These are phyloP conservation scores for Suillus decipiens DNA, from an alignment of 768 basidiomycete species.

Conservation along the genomic window DNA sequence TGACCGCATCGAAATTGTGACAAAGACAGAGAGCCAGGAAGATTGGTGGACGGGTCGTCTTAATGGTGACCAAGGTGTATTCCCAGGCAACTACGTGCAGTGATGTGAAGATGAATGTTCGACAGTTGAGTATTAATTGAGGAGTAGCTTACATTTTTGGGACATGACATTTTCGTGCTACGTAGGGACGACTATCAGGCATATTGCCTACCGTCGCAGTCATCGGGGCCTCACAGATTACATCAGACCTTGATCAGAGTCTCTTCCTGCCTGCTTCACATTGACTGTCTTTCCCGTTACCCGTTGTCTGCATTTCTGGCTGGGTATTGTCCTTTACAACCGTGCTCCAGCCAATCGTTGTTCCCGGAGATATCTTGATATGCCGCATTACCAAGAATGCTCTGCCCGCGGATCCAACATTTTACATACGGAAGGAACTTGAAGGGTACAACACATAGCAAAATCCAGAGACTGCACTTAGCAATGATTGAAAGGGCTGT, in stretches of 20 bases:
- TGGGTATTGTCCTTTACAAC: constrained; percentile 19
- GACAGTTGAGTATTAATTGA: constrained; percentile 2
- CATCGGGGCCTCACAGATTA: not conserved
- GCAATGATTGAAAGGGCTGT: constrained; percentile 26
- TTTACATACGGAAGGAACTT: constrained; percentile 1
- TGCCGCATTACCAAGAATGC: constrained; percentile 18
- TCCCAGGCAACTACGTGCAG: constrained; percentile 67
- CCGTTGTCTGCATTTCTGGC: constrained; percentile 21
- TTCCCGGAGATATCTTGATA: constrained; percentile 12
- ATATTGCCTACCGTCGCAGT: not conserved
- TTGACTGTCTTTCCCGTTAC: constrained; percentile 6
- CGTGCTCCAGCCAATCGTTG: constrained; percentile 20
- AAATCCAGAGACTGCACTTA: constrained; percentile 24
- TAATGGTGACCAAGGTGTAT: constrained; percentile 83
- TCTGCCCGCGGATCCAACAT: constrained; percentile 10
- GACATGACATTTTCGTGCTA: not conserved
- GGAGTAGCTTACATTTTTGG: not conserved
- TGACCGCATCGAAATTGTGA: constrained; percentile 88
- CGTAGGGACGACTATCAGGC: not conserved
- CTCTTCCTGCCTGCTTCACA: constrained; percentile 6
- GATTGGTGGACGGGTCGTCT: constrained; percentile 98
- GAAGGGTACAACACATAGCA: constrained; percentile 18
- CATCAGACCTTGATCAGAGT: not conserved
- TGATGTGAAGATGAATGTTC: constrained; percentile 12
- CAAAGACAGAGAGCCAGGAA: constrained; percentile 77